Evolutionary conservation across 192 early-diverging fungal species (phyloP).

Genomic region (Spinellus fusiger): DNA sequence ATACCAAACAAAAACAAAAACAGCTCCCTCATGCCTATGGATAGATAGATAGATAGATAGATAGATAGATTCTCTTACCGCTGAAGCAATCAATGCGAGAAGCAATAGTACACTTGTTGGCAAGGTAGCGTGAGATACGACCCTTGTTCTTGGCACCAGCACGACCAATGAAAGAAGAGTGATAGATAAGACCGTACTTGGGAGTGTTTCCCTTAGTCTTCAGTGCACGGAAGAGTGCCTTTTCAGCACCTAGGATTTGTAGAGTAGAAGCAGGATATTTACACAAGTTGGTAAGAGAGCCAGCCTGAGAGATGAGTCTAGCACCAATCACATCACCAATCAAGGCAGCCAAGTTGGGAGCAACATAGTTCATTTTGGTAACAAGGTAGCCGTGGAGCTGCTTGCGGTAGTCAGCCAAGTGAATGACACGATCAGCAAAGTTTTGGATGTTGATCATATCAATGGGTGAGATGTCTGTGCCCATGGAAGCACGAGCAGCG

Average conservation of each 20-base stretch:
- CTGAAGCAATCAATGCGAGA: slow-evolving; percentile 96
- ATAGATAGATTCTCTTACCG: slow-evolving; percentile 25
- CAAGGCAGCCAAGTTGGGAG: slow-evolving; percentile 92
- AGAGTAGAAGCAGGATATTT: slow-evolving; percentile 98
- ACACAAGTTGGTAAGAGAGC: slow-evolving; percentile 92
- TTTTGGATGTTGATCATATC: slow-evolving; percentile 94
- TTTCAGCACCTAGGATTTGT: slow-evolving; percentile 99
- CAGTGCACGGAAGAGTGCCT: slow-evolving; percentile 99
- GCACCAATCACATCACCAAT: slow-evolving; percentile 98
- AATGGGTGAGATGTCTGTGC: slow-evolving; percentile 92
- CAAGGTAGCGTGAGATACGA: slow-evolving; percentile 94
- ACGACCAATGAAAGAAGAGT: slow-evolving; percentile 94
- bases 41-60: neutral
- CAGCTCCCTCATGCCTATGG: too few relatives aligned
- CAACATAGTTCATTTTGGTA: slow-evolving; percentile 93
- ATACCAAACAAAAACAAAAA: too few relatives aligned
- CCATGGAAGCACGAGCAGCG: slow-evolving; percentile 95
- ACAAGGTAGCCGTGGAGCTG: slow-evolving; percentile 86
- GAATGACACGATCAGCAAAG: slow-evolving; percentile 89
- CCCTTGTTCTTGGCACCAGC: slow-evolving; percentile 98
- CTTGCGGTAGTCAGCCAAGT: slow-evolving; percentile 92
- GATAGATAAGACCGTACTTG: slow-evolving; percentile 98
- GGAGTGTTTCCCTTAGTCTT: slow-evolving; percentile 99
- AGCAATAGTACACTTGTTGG: slow-evolving; percentile 97
- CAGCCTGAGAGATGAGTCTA: slow-evolving; percentile 95